These are phyloP conservation scores for Yamadazyma dendronema DNA, from an alignment of 1,139 yeast species.

Conservation along the genomic window DNA sequence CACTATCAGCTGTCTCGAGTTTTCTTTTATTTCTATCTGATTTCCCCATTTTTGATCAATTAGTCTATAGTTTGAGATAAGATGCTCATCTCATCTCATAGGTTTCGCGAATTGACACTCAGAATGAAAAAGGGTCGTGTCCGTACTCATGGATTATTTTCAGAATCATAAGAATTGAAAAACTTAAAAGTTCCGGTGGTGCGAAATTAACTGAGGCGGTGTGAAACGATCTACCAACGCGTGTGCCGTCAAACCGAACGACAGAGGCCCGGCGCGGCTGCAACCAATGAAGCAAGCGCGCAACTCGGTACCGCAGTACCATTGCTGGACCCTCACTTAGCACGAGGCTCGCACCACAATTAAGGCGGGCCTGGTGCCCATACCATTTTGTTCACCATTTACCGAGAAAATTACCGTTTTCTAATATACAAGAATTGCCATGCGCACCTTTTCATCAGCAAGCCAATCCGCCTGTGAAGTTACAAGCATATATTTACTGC, in stretches of 20 bases:
- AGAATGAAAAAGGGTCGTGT: not conserved
- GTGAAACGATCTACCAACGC: not conserved
- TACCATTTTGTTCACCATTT: not conserved
- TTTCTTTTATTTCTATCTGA: constrained; percentile 11
- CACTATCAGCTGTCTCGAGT: constrained; percentile 5
- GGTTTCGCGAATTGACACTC: constrained; percentile 4
- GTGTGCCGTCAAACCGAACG: not conserved
- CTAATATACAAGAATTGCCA: constrained; percentile 4
- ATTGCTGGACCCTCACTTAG: no score
- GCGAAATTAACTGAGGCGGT: not conserved
- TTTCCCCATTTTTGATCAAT: constrained; percentile 7
- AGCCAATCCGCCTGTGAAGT: constrained; percentile 5
- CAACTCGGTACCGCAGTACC: no score
- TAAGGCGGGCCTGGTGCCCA: not conserved
- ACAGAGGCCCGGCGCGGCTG: not conserved
- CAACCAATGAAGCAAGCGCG: no score
- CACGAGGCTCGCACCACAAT: not conserved
- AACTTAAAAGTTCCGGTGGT: not conserved
- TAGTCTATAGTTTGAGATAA: no score
- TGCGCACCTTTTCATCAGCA: constrained; percentile 2
- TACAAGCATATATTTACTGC: not conserved
- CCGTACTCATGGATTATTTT: no score
- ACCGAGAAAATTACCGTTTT: constrained; percentile 6
- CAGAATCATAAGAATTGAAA: no score
- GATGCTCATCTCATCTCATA: constrained; percentile 7